Base-by-base conservation (phyloP, 2,329 filamentous ascomycete species). In the Talaromyces sp. region DNA sequence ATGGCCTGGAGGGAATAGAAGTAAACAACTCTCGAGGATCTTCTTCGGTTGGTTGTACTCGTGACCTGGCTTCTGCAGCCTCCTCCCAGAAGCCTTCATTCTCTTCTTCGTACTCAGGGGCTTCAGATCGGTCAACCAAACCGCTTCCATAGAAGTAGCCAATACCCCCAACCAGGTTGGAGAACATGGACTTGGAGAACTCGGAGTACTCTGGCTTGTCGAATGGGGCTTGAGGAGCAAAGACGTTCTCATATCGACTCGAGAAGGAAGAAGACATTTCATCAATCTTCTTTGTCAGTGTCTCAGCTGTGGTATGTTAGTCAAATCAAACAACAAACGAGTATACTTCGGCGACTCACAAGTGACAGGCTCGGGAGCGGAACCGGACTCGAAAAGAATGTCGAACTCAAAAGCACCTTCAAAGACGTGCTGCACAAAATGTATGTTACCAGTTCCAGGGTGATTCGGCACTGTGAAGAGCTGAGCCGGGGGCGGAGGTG, bases 61-160 rank as follows among this genome's bases (percentile, higher is more conserved):
- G 87, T 27, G 82, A 85, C 65, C 92, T 86, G 4, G 93, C 94
- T 72, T 90, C 89, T 1, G 90, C 93, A 19, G 95, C 88, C 70
- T 96, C 93, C 74, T 95, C 89, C 93, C 94, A 97, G 79, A 98
- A 98, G 0, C 91, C 91, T 78, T 98, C 95, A 66, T 92, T 91
- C 69, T 96, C 92, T 79, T 99, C 95, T 11, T 97, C 92, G 70
- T 98, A 98, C 72, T 96, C 94, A 10, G 89, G 82, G n/a, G 92
- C 92, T 73, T 94, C 91, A 0, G 93, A 97, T 43, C 93, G 89
- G 75, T 99, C 95, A 61, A 97, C 91, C 25, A 97, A 80, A 38
- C 92, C 90, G 65, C 95, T 85, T 47, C 95, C 95, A 73, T 96
- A 86, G 81, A 99, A 99, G 79, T 96, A 98, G 8, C 95, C 95